Evolutionary conservation across 805 yeast genomes (phyloP), one percentile per base, ranked within the genome.

Genomic region (Wickerhamomyces pijperi): DNA sequence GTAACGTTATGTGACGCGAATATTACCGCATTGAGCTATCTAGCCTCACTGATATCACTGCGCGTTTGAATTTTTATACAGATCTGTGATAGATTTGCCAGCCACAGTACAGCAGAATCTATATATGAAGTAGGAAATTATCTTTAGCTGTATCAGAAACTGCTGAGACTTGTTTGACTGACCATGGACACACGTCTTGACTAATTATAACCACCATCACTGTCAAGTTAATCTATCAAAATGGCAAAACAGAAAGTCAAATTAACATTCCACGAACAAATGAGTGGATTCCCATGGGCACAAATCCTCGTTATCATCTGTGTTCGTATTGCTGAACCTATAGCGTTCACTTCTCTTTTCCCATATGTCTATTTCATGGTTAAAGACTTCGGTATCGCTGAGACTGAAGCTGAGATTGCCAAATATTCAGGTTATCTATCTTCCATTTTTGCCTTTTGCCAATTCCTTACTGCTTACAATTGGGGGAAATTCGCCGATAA

Each of bases 211-310:
- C n/a, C n/a, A n/a, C n/a, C n/a, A n/a, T n/a, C n/a, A n/a, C n/a
- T n/a, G n/a, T n/a, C n/a, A n/a, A n/a, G n/a, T n/a, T n/a, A n/a
- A n/a, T n/a, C n/a, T 21, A 21, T 7, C 29, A 25, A 25, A 15
- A 31, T 31, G 33, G 19, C 33, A 15, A 15, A 19, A 16, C 33
- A 15, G 15, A 42, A 39, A 32, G 31, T 36, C 4, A 44, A 42
- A 17, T 43, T 50, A n/a, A 47, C 63, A n/a, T 70, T 71, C 46
- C 55, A 63, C 34, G 70, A 74, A 43, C 46, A 40, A 39, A 42
- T 44, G 41, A 34, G 36, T 3, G 47, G 45, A 5, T 44, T 44
- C 34, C 47, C 47, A 17, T 42, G 45, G 44, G 16, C 35, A 7
- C 45, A 44, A 33, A 32, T 44, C 21, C 28, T 37, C 8, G 42